A percentile compares a stretch with the other conserved stretches of the same genome.
Evolutionary conservation across 257 asterid genomes (phyloP).

Genomic region (Fraxinus anomala): DNA sequence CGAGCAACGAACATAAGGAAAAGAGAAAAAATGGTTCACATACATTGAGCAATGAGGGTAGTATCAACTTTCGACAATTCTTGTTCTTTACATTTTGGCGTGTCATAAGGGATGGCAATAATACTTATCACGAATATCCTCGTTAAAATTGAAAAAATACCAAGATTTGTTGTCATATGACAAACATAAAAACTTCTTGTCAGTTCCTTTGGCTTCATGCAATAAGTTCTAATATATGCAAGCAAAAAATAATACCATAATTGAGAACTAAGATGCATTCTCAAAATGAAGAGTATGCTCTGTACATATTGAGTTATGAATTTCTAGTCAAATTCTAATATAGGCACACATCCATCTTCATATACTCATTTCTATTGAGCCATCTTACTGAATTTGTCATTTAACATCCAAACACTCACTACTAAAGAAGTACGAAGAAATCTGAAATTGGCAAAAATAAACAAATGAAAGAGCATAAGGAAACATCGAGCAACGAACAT

Average conservation of each 20-base stretch:
- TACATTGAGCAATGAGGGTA: too few relatives aligned
- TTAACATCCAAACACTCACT: neutral
- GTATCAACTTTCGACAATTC: too few relatives aligned
- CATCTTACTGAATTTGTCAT: neutral
- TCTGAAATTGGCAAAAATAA: neutral
- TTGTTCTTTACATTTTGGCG: too few relatives aligned
- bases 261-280: neutral
- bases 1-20: too few relatives aligned
- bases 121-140: too few relatives aligned
- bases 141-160: too few relatives aligned
- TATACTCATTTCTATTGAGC: neutral
- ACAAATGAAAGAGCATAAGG: neutral
- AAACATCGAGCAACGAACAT: neutral
- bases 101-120: too few relatives aligned
- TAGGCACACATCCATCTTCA: neutral
- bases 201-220: constrained; percentile 14
- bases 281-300: constrained; percentile 1
- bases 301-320: neutral
- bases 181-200: constrained; percentile 15
- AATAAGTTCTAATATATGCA: neutral
- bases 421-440: neutral
- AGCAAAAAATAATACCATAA: neutral
- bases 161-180: too few relatives aligned
- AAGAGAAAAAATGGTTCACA: too few relatives aligned
- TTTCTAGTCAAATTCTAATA: neutral